phyloP scores from a whole-genome alignment of 768 basidiomycete genomes.

The Kwoniella newhampshirensis region DNA sequence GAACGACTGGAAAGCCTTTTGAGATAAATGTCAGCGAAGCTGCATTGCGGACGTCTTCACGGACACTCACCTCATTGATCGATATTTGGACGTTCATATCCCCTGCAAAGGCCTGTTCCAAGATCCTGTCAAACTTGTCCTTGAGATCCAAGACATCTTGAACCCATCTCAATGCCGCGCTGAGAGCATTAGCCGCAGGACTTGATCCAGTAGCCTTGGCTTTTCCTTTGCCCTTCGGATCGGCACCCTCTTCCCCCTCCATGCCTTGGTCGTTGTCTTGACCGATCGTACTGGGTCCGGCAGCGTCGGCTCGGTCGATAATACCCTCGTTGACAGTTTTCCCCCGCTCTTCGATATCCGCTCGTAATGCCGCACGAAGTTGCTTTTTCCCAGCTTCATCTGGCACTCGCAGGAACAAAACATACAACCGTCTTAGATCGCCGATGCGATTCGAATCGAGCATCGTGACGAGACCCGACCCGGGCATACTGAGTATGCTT shows the following conservation, averaged over 20 bases:
- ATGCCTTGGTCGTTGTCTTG: conserved; percentile 20
- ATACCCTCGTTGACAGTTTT: conserved; percentile 68
- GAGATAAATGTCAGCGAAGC: neutral
- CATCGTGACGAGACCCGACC: conserved; percentile 84
- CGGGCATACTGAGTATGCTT: conserved; percentile 72
- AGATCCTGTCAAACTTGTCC: conserved; percentile 79
- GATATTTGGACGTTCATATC: conserved; percentile 77
- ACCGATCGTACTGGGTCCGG: conserved; percentile 23
- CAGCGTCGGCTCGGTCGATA: conserved; percentile 9
- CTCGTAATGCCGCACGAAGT: conserved; percentile 68
- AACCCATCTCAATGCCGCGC: conserved; percentile 84
- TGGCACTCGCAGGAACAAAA: conserved; percentile 62
- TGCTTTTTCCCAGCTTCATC: conserved; percentile 67
- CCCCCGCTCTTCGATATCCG: conserved; percentile 71
- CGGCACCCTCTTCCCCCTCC: conserved; percentile 16
- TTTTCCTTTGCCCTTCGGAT: conserved; percentile 52
- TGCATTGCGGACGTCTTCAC: neutral
- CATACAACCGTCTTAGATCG: conserved; percentile 76
- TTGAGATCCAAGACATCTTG: conserved; percentile 86
- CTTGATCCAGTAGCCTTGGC: conserved; percentile 3
- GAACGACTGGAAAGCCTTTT: conserved; percentile 85
- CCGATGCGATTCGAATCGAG: conserved; percentile 73
- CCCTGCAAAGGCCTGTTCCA: conserved; percentile 67
- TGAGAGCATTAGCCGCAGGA: conserved; percentile 54
- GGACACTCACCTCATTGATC: conserved; percentile 76